A percentile compares a stretch with the other conserved stretches of the same genome.
These are phyloP conservation scores for Pterocarpus macrocarpus DNA, from an alignment of 306 rosid genomes.

Conservation along the genomic window DNA sequence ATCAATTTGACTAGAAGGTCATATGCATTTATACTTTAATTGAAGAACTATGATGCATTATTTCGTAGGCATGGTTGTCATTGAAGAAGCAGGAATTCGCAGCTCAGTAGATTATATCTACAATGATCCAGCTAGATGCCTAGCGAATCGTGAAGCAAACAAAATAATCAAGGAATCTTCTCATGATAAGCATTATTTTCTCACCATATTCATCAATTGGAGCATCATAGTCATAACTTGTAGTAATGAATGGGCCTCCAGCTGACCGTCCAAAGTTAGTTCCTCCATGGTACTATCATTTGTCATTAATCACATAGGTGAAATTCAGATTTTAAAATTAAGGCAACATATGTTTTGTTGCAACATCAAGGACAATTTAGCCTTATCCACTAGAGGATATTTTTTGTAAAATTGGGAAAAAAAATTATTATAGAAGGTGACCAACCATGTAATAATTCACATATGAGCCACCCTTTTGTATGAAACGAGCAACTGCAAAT, in stretches of 20 bases:
- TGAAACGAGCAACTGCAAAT: slow-evolving; percentile 94
- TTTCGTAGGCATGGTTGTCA: slow-evolving; percentile 11
- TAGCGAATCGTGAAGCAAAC: slow-evolving; percentile 17
- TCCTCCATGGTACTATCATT: slow-evolving; percentile 94
- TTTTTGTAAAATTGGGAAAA: neutral
- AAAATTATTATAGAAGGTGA: slow-evolving; percentile 32
- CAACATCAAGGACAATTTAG: neutral
- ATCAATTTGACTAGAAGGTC: slow-evolving; percentile 17
- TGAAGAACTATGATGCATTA: slow-evolving; percentile 13
- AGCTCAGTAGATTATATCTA: slow-evolving; percentile 1
- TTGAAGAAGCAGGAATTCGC: neutral
- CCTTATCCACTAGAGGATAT: neutral
- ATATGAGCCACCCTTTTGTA: slow-evolving; percentile 87
- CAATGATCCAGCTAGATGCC: slow-evolving; percentile 11
- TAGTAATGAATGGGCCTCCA: slow-evolving; percentile 95
- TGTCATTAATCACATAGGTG: slow-evolving; percentile 41
- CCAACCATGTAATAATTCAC: slow-evolving; percentile 97
- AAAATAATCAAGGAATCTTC: slow-evolving; percentile 7
- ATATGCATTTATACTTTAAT: slow-evolving; percentile 11
- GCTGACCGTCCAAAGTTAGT: slow-evolving; percentile 97
- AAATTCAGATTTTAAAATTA: slow-evolving; percentile 34
- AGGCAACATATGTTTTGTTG: neutral
- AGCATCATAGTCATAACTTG: slow-evolving; percentile 96
- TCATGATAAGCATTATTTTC: slow-evolving; percentile 42
- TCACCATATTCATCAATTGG: slow-evolving; percentile 96